Evolutionary conservation across 257 asterid genomes (phyloP), one percentile per base, ranked within the genome.

Genomic region (Dorcoceras hygrometricum): DNA sequence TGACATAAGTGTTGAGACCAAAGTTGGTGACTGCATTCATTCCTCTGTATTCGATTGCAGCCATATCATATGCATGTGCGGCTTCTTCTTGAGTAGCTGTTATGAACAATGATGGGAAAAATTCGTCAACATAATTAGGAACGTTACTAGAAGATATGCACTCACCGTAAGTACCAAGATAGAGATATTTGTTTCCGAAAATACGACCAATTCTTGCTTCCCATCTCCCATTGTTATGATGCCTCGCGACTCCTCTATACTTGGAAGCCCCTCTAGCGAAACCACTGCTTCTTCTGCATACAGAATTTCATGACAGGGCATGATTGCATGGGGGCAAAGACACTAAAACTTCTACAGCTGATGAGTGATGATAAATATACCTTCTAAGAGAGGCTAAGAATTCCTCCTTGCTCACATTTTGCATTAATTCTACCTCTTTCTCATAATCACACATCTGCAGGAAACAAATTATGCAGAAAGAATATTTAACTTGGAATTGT

Each of bases 41-140:
- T 62, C 91, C 94, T 77, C 90, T 79, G 65, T 82, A 89, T 62
- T 89, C 95, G 48, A 86, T 83, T 56, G 96, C 96, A 39, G 96
- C 94, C 29, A 88, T 72, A 20, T 89, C 95, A 66, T 86, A 86
- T 3, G 91, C 94, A 20, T 86, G 76, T 8, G 94, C 94, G 14
- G 89, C 96, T 75, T 86, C 96, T 75, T 89, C 91, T 78, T 89
- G 95, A 9, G 95, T 89, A 50, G 91, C 96, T 86, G 50, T 65
- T 23, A 18, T 4, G n/a, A n/a, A n/a, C n/a, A n/a, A n/a, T n/a
- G n/a, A n/a, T n/a, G n/a, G n/a, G n/a, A n/a, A n/a, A n/a, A n/a
- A n/a, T n/a, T n/a, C n/a, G n/a, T n/a, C n/a, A n/a, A n/a, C n/a
- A n/a, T n/a, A n/a, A n/a, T n/a, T n/a, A n/a, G n/a, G n/a, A n/a